Evolutionary conservation across 2,329 filamentous ascomycete species (phyloP), one percentile per base, ranked within the genome.

Genomic region (Torrubiellomyces zombiae): DNA sequence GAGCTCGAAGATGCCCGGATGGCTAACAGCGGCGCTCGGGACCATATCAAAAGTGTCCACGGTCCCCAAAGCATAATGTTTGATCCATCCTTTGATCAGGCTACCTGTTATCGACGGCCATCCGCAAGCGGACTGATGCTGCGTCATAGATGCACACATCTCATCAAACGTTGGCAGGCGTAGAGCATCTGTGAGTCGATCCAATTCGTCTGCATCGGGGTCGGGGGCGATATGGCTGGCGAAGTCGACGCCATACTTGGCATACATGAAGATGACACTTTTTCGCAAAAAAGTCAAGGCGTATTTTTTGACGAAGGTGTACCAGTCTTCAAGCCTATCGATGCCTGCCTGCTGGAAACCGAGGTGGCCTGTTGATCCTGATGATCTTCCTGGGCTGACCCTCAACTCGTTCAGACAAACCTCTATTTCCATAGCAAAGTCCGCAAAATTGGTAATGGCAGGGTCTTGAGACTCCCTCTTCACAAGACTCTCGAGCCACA

Each of bases 1-100:
- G 14, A 98, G 67, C 48, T 98, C 89, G 42, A 89, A 92, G 34
- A 98, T 93, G 23, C 73, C 76, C 0, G 89, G 91, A 45, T 98
- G 89, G 28, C 78, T 74, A 38, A 67, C 38, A 35, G 63, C 48
- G 18, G 63, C 62, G 6, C 62, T 60, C 10, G 35, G 30, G 11
- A 53, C 49, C 27, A 45, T 35, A 23, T 44, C 42, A 7, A 31
- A 35, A 13, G 37, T 28, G 14, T 38, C 38, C n/a, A 41, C 33
- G 10, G 49, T 43, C 48, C 51, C 57, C 28, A 49, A 40, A 12
- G 58, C 50, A 35, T 70, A 62, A 42, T 82, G 75, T 24, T 62
- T 62, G 25, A 93, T 64, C 86, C 86, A 95, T 11, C 76, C 76
- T 4, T 52, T 46, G 10, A 70, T 60, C 3, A 75, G 50, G 4